Percentiles rank a stretch among this genome's conserved stretches.
Conservation (phyloP, 208 protist species). For the Leishmania arabica region DNA sequence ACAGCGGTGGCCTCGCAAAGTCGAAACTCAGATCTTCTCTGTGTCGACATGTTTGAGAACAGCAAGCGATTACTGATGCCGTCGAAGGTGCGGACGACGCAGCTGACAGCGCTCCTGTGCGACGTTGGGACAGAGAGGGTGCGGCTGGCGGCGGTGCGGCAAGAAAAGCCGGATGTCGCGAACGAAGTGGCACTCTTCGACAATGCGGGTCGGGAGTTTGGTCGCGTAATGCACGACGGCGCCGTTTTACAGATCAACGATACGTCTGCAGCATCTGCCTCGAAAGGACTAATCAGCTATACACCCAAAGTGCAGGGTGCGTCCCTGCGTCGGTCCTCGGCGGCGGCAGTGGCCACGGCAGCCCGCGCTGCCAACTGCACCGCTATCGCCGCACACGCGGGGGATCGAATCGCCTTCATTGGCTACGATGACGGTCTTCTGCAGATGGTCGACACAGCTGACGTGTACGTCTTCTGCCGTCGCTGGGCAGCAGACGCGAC, state of each 20-base stretch:
- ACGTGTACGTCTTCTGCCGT: slow-evolving; percentile 63
- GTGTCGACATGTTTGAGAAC: slow-evolving; percentile 8
- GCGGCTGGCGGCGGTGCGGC: slow-evolving; percentile 16
- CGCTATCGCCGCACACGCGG: slow-evolving; percentile 20
- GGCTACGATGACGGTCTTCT: slow-evolving; percentile 74
- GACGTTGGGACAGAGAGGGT: slow-evolving; percentile 21
- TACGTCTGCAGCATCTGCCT: too few relatives aligned
- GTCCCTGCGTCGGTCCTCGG: background rate
- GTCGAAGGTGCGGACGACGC: background rate
- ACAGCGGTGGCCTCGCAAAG: slow-evolving; percentile 9
- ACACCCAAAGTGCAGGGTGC: background rate
- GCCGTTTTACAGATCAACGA: background rate
- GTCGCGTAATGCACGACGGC: slow-evolving; percentile 20
- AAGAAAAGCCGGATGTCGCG: background rate
- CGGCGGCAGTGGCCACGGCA: background rate
- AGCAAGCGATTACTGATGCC: slow-evolving; percentile 22
- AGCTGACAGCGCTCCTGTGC: slow-evolving; percentile 6
- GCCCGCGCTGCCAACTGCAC: slow-evolving; percentile 12
- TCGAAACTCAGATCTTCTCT: slow-evolving; percentile 16
- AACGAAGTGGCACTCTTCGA: slow-evolving; percentile 23
- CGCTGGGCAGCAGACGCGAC: slow-evolving; percentile 27
- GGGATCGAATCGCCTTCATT: slow-evolving; percentile 26
- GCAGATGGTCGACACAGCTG: slow-evolving; percentile 78
- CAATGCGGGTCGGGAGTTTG: slow-evolving; percentile 15
- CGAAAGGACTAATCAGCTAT: slow-evolving; percentile 11